These are phyloP conservation scores for Kuraishia floccosa DNA, from an alignment of 805 yeast species.

Conservation along the genomic window DNA sequence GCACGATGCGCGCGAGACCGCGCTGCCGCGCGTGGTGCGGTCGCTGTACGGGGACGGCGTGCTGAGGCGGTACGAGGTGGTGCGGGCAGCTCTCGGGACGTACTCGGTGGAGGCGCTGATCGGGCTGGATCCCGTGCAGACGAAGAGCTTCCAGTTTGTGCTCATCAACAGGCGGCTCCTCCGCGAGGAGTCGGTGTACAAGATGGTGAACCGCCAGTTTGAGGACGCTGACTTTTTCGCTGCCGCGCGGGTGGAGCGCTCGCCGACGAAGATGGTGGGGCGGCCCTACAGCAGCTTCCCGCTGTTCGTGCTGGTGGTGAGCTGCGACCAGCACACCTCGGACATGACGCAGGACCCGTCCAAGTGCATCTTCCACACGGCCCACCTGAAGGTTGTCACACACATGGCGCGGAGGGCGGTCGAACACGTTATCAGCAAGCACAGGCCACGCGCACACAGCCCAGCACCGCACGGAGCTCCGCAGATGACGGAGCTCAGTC, in stretches of 20 bases:
- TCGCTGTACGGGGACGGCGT: slow-evolving; percentile 19
- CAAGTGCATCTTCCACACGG: slow-evolving; percentile 17
- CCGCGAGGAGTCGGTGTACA: slow-evolving; percentile 8
- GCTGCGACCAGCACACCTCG: slow-evolving; percentile 3
- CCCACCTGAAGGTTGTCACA: slow-evolving; percentile 13
- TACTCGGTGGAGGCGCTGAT: slow-evolving; percentile 24
- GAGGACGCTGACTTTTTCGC: slow-evolving; percentile 9
- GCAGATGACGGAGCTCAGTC: too few species aligned
- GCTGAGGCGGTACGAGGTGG: slow-evolving; percentile 11
- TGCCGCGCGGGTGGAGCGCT: slow-evolving; percentile 2
- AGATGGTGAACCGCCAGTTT: slow-evolving; percentile 15
- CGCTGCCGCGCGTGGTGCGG: slow-evolving; percentile 8
- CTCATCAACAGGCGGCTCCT: slow-evolving; percentile 30
- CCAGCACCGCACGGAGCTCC: too few species aligned
- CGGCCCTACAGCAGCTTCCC: neutral
- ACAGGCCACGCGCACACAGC: too few species aligned
- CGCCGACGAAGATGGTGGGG: slow-evolving; percentile 7
- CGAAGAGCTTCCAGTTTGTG: slow-evolving; percentile 29
- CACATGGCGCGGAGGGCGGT: slow-evolving; percentile 20
- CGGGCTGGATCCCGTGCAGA: slow-evolving; percentile 21
- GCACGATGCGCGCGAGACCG: neutral
- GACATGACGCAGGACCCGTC: slow-evolving; percentile 30
- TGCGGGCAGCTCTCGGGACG: slow-evolving; percentile 15
- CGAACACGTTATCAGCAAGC: slow-evolving; percentile 12
- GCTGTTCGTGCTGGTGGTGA: slow-evolving; percentile 2